Evolutionary conservation across 306 rosid genomes (phyloP).

Genomic region (Datisca glomerata): DNA sequence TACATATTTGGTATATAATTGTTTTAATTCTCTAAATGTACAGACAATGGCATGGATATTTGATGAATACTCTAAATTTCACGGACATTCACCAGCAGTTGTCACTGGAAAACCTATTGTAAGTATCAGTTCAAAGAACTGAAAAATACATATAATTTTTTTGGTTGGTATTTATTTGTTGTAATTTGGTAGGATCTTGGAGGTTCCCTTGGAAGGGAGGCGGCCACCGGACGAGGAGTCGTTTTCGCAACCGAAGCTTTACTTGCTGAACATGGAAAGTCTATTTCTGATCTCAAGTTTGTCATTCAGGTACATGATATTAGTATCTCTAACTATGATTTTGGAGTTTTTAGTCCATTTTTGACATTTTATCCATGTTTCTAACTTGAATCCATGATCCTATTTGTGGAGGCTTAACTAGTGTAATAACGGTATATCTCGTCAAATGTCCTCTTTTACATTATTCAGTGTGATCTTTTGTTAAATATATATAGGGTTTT

Average conservation of each 20-base stretch:
- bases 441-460: no score
- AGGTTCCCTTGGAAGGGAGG: slow-evolving; percentile 57
- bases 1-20: no score
- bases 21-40: no score
- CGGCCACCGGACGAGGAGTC: slow-evolving; percentile 59
- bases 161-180: not conserved
- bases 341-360: no score
- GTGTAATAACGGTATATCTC: no score
- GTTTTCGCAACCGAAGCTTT: slow-evolving; percentile 49
- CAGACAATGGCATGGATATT: slow-evolving; percentile 65
- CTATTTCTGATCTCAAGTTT: slow-evolving; percentile 32
- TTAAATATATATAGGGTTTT: slow-evolving; percentile 49
- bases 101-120: slow-evolving; percentile 62
- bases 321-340: no score
- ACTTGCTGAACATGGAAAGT: slow-evolving; percentile 47
- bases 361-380: no score
- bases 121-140: slow-evolving; percentile 8
- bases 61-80: slow-evolving; percentile 60
- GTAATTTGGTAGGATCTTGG: slow-evolving; percentile 33
- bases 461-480: no score
- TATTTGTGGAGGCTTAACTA: no score
- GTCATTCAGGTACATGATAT: slow-evolving; percentile 53
- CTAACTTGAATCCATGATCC: not conserved
- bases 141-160: not conserved
- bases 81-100: slow-evolving; percentile 55